These are phyloP conservation scores for Pseudomassariella vexata DNA, from an alignment of 2,329 filamentous ascomycete species.

Conservation along the genomic window DNA sequence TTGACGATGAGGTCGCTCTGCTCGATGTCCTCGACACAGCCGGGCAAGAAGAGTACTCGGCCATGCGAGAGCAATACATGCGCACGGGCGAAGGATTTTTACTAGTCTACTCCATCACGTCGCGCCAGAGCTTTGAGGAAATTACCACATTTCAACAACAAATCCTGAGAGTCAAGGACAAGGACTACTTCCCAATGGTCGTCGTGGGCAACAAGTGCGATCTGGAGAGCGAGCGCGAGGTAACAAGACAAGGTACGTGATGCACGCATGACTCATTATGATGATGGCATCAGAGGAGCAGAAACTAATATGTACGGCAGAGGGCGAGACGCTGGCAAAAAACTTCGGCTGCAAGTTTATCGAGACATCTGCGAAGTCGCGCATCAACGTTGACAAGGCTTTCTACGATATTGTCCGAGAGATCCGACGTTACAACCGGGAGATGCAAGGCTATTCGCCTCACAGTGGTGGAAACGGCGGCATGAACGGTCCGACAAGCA, in stretches of 20 bases:
- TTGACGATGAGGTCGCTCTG: conserved; percentile 95
- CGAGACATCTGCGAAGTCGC: conserved; percentile 96
- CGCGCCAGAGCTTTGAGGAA: conserved; percentile 94
- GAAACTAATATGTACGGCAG: no score
- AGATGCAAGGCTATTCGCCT: conserved; percentile 84
- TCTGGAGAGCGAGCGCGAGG: conserved; percentile 86
- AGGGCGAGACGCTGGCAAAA: conserved; percentile 81
- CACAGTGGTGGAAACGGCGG: conserved; percentile 61
- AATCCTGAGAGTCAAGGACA: conserved; percentile 97
- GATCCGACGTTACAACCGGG: conserved; percentile 96
- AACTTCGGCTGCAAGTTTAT: conserved; percentile 97
- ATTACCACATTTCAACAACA: conserved; percentile 99
- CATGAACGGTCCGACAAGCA: conserved; percentile 56
- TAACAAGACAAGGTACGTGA: conserved; percentile 84
- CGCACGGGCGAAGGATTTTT: conserved; percentile 96
- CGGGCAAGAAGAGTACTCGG: conserved; percentile 97
- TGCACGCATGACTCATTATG: conserved; percentile 3
- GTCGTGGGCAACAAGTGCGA: conserved; percentile 99
- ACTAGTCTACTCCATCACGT: conserved; percentile 97
- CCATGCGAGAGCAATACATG: conserved; percentile 99
- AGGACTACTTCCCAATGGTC: conserved; percentile 99
- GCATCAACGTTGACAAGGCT: conserved; percentile 96
- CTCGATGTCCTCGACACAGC: conserved; percentile 98
- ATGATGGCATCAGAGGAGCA: no score
- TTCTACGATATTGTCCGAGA: conserved; percentile 98